Percentiles rank a stretch among this genome's conserved stretches.
These are phyloP conservation scores for Withania somnifera DNA, from an alignment of 305 asterid species.

Conservation along the genomic window DNA sequence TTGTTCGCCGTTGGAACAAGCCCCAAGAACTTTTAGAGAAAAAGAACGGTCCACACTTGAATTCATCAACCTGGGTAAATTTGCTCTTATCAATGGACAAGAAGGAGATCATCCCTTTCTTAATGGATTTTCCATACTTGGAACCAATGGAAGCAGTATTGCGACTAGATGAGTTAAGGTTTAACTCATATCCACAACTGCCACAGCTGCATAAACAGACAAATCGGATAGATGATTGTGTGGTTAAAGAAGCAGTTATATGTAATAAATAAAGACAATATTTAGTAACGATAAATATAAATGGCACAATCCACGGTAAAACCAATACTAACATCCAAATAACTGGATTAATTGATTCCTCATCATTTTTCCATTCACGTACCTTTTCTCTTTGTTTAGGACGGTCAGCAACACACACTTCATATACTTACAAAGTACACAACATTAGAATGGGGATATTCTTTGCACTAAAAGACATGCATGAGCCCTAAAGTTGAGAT, in stretches of 20 bases:
- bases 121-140: constrained; percentile 66
- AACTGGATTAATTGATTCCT: not conserved
- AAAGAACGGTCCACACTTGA: constrained; percentile 48
- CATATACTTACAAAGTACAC: not conserved
- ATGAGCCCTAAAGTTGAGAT: not conserved
- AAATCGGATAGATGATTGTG: not conserved
- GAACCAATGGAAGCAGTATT: constrained; percentile 71
- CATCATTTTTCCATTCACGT: not conserved
- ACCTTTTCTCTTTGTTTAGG: not conserved
- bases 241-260: not conserved
- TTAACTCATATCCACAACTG: constrained; percentile 67
- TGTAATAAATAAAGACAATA: not conserved
- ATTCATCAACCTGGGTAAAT: constrained; percentile 54
- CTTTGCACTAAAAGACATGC: not conserved
- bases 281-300: not conserved
- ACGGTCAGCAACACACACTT: not conserved
- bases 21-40: constrained; percentile 56
- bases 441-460: not conserved
- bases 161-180: constrained; percentile 68
- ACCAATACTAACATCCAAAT: not conserved
- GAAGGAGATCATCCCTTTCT: constrained; percentile 74
- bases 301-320: not conserved
- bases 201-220: constrained; percentile 61
- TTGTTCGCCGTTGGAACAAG: constrained; percentile 36
- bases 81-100: constrained; percentile 63